phyloP scores from a whole-genome alignment of 768 basidiomycete species.

The Leccinum boreale region DNA sequence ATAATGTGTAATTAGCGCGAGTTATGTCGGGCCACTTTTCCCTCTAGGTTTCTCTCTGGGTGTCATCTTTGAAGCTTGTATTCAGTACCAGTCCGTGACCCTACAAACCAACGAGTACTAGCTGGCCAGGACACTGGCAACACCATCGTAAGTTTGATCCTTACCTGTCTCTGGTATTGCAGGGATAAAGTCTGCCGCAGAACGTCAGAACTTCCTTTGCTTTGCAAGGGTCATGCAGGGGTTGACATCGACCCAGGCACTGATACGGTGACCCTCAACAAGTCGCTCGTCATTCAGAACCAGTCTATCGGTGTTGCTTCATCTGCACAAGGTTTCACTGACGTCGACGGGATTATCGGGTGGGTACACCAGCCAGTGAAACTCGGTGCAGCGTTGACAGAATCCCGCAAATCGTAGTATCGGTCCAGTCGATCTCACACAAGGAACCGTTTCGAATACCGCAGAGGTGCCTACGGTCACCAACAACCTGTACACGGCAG shows the following conservation, averaged over 20 bases:
- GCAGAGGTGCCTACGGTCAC: slow-evolving; percentile 49
- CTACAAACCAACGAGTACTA: slow-evolving; percentile 46
- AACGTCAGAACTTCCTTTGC: slow-evolving; percentile 31
- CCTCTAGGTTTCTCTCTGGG: slow-evolving; percentile 58
- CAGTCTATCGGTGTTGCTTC: slow-evolving; percentile 49
- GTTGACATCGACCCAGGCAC: slow-evolving; percentile 32
- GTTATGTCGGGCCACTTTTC: background rate
- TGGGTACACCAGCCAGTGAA: slow-evolving; percentile 9
- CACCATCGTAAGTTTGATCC: slow-evolving; percentile 29
- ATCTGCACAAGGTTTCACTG: slow-evolving; percentile 41
- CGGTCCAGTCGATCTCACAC: slow-evolving; percentile 50
- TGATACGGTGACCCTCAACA: slow-evolving; percentile 44
- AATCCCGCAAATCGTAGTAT: slow-evolving; percentile 30
- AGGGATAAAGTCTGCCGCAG: slow-evolving; percentile 24
- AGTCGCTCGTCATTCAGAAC: slow-evolving; percentile 40
- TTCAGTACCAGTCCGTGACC: slow-evolving; percentile 42
- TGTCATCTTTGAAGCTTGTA: slow-evolving; percentile 51
- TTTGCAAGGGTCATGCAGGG: background rate
- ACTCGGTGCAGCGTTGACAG: background rate
- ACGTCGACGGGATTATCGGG: slow-evolving; percentile 54
- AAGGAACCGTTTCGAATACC: slow-evolving; percentile 39
- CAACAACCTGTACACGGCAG: slow-evolving; percentile 52
- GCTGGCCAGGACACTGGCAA: slow-evolving; percentile 43
- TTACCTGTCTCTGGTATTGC: background rate
- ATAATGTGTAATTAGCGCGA: background rate